Evolutionary conservation across 768 basidiomycete genomes (phyloP).

Genomic region (Lentinula detonsa): DNA sequence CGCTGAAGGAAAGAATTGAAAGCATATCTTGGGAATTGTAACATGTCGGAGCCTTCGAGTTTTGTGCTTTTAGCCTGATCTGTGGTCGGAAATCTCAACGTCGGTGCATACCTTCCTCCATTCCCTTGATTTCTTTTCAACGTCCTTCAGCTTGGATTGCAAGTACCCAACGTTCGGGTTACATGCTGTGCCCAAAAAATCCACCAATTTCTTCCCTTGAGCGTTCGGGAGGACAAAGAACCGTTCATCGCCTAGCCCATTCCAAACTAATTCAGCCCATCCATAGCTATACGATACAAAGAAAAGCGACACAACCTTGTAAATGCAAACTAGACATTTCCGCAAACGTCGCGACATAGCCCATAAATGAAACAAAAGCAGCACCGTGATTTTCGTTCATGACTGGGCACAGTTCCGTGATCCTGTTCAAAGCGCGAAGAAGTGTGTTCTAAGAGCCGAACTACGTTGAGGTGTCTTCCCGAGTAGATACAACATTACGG

Average conservation of each 20-base stretch:
- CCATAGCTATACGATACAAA: not conserved
- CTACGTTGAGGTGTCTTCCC: not conserved
- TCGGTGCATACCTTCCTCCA: not conserved
- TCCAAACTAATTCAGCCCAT: not conserved
- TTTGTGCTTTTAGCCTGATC: not conserved
- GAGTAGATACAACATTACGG: not conserved
- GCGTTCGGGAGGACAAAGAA: conserved; percentile 15
- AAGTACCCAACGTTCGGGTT: conserved; percentile 5
- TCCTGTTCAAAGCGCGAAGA: conserved; percentile 19
- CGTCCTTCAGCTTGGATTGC: not conserved
- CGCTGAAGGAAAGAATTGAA: not conserved
- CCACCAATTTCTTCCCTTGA: conserved; percentile 9
- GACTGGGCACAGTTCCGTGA: conserved; percentile 13
- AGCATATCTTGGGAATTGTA: not conserved
- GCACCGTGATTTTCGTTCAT: conserved; percentile 9
- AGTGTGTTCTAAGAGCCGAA: conserved; percentile 17
- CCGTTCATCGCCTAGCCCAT: conserved; percentile 16
- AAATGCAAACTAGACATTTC: conserved; percentile 18
- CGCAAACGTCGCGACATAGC: conserved; percentile 16
- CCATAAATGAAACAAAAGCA: conserved; percentile 14
- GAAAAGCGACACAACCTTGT: conserved; percentile 12
- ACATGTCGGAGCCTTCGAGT: not conserved
- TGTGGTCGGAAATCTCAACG: not conserved
- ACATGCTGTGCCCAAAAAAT: conserved; percentile 9
- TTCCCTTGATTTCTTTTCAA: not conserved